These are phyloP conservation scores for Venturia effusa DNA, from an alignment of 2,329 filamentous ascomycete genomes.

Conservation along the genomic window DNA sequence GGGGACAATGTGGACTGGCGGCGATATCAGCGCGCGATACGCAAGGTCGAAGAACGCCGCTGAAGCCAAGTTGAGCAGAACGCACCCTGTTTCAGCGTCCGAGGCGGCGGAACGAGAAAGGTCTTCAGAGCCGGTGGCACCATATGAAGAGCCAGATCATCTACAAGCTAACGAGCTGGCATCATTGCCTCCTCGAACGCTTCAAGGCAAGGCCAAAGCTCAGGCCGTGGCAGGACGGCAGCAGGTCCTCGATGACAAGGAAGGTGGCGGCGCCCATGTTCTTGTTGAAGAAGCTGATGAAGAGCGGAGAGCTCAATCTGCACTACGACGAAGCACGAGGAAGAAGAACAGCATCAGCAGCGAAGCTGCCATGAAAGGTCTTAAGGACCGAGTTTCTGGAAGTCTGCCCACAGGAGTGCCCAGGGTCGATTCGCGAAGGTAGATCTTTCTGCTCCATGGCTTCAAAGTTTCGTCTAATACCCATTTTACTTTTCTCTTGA, in stretches of 20 bases:
- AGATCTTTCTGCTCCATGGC: background rate
- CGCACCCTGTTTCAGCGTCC: background rate
- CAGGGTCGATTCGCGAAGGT: conserved; percentile 7
- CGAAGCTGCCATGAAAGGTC: conserved; percentile 17
- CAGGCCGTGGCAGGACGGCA: conserved; percentile 30
- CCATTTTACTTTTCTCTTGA: background rate
- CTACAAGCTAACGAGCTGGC: background rate
- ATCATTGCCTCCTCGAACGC: conserved; percentile 16
- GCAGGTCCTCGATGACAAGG: conserved; percentile 29
- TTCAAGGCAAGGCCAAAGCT: conserved; percentile 25
- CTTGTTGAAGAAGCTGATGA: conserved; percentile 30
- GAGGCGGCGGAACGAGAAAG: background rate
- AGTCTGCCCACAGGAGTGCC: conserved; percentile 14
- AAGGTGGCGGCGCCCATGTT: conserved; percentile 25
- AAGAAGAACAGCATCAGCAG: conserved; percentile 20
- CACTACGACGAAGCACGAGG: conserved; percentile 16
- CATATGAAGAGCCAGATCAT: conserved; percentile 7
- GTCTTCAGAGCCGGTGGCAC: background rate
- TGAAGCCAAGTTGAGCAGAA: background rate
- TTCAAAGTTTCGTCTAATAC: background rate
- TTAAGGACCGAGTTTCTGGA: conserved; percentile 20
- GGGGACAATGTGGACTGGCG: conserved; percentile 68
- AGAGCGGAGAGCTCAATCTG: conserved; percentile 20
- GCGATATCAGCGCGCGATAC: background rate
- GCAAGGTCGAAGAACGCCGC: conserved; percentile 1